Evolutionary conservation across 2,329 filamentous ascomycete species (phyloP).

Genomic region (Penicillium sp.): DNA sequence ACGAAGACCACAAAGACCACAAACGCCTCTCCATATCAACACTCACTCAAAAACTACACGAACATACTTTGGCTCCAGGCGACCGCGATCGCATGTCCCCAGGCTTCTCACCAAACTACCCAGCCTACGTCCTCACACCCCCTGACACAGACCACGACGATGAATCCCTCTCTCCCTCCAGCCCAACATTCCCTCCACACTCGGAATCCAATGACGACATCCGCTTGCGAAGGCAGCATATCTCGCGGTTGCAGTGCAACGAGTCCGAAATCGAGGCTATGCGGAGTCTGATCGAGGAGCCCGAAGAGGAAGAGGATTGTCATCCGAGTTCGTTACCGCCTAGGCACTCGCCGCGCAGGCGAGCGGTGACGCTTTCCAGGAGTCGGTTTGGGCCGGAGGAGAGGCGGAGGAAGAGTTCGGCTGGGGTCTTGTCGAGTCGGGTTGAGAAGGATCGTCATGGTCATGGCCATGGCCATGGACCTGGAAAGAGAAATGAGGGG

Average conservation of each 20-base stretch:
- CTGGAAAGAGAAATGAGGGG: slow-evolving; percentile 36
- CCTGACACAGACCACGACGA: slow-evolving; percentile 37
- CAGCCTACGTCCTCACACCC: slow-evolving; percentile 37
- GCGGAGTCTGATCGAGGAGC: background rate
- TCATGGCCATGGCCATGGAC: slow-evolving; percentile 24
- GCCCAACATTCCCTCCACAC: background rate
- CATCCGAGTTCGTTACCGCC: slow-evolving; percentile 42
- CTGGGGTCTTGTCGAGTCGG: slow-evolving; percentile 28
- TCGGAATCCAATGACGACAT: slow-evolving; percentile 16
- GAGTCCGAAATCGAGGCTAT: slow-evolving; percentile 39
- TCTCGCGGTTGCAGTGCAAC: slow-evolving; percentile 43
- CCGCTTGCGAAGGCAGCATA: slow-evolving; percentile 41
- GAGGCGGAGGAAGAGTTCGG: slow-evolving; percentile 32
- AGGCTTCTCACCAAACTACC: slow-evolving; percentile 1
- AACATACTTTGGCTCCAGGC: slow-evolving; percentile 36
- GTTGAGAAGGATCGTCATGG: slow-evolving; percentile 32
- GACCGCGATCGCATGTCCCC: slow-evolving; percentile 18
- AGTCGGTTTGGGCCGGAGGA: slow-evolving; percentile 30
- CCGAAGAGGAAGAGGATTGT: slow-evolving; percentile 32
- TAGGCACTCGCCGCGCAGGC: slow-evolving; percentile 33
- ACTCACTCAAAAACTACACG: slow-evolving; percentile 43
- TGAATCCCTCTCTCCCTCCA: slow-evolving; percentile 25
- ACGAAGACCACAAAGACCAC: slow-evolving; percentile 23
- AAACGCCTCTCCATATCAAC: slow-evolving; percentile 43
- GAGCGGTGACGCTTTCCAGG: slow-evolving; percentile 30